Evolutionary conservation across 2,329 filamentous ascomycete genomes (phyloP), one percentile per base, ranked within the genome.

Genomic region (Xylariales sp.): DNA sequence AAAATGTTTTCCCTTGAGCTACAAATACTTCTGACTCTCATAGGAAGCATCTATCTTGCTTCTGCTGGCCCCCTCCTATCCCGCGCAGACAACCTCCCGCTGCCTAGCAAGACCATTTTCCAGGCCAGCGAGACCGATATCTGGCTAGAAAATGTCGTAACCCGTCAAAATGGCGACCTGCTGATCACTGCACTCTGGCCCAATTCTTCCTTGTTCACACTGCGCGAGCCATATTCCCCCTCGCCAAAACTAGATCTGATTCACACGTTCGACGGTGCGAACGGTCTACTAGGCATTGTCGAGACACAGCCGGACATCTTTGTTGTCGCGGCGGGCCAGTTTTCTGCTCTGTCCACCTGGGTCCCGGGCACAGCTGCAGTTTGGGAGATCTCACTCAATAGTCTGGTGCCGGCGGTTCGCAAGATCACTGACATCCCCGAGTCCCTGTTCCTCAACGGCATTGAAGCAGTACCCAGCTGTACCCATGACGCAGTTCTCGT

Each of bases 141-240:
- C 4, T 54, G 48, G 31, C 38, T 58, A 19, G 59, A 63, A 44
- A 62, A 61, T 43, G 47, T 62, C 16, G 57, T 49, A 14, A 44
- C 55, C 18, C 56, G 59, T 22, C 16, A 38, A 24, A 54, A 55
- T 31, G 57, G 57, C 24, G 50, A 52, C 28, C 44, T 59, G 21
- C 45, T 61, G 9, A 39, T 58, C 20, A 61, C 59, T 2, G 46
- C 56, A 18, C 43, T 59, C 38, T 24, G 44, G 6, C 54, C 55
- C 20, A 29, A 48, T 14, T 36, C 55, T 16, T 51, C 51, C 21
- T 29, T 58, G 24, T 50, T 50, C 32, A 52, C 46, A 7, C 35
- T 56, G 15, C 48, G 56, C 22, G 42, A 54, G 31, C 53, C 53
- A 1, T 46, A 45, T 18, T 29, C 42, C 14, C 31, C 43, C 8